These are phyloP conservation scores for Trichoderma endophyticum DNA, from an alignment of 2,329 filamentous ascomycete species.

Conservation along the genomic window DNA sequence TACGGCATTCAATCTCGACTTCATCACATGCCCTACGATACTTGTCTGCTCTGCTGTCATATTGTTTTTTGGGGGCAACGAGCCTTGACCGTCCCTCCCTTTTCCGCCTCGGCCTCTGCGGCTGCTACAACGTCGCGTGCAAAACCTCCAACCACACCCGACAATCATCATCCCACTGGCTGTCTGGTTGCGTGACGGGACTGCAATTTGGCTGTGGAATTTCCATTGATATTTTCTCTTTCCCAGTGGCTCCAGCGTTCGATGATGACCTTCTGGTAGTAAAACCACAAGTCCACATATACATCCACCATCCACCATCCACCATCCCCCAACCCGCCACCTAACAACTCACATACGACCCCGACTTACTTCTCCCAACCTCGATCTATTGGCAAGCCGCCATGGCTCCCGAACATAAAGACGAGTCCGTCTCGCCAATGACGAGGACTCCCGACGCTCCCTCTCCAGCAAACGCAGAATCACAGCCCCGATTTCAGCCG, in stretches of 20 bases:
- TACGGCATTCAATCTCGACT: background rate
- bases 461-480: constrained; percentile 16
- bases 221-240: background rate
- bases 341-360: background rate
- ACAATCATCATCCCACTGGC: background rate
- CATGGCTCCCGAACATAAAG: constrained; percentile 19
- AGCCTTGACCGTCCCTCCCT: constrained; percentile 10
- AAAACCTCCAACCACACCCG: background rate
- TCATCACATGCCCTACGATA: constrained; percentile 8
- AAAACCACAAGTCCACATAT: background rate
- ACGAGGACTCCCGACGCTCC: constrained; percentile 19
- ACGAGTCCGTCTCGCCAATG: constrained; percentile 23
- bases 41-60: background rate
- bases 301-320: background rate
- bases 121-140: constrained; percentile 4
- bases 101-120: constrained; percentile 4
- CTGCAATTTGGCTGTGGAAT: background rate
- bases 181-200: background rate
- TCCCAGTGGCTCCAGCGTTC: background rate
- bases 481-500: constrained; percentile 13
- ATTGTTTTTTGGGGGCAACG: background rate
- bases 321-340: background rate
- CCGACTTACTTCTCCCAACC: background rate
- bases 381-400: background rate
- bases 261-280: background rate